Conservation (phyloP, 768 basidiomycete genomes). For the Amanita molliuscula region DNA sequence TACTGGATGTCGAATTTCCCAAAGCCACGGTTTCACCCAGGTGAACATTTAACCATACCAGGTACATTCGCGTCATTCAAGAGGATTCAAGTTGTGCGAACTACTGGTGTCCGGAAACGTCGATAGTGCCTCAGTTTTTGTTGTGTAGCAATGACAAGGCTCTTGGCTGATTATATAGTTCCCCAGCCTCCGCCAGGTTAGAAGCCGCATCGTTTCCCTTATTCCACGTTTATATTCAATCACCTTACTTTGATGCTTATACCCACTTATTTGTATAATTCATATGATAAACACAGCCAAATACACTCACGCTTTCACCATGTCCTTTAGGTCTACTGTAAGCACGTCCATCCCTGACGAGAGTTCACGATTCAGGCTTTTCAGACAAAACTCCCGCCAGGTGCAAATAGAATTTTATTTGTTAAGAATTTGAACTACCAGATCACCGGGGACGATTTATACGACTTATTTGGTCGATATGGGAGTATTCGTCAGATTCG, state of each 20-base stretch:
- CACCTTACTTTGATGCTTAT: no score
- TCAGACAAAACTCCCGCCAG: conserved; percentile 82
- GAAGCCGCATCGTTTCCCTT: conserved; percentile 31
- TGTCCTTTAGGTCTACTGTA: conserved; percentile 69
- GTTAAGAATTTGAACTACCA: conserved; percentile 91
- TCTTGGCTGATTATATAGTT: conserved; percentile 23
- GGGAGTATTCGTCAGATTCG: conserved; percentile 94
- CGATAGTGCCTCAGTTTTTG: conserved; percentile 21
- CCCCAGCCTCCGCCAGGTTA: conserved; percentile 31
- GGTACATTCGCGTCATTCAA: no score
- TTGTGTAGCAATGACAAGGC: conserved; percentile 16
- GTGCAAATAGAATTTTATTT: conserved; percentile 86
- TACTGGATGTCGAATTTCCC: conserved; percentile 27
- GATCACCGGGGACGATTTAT: conserved; percentile 88
- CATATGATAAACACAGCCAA: background rate
- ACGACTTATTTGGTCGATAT: conserved; percentile 96
- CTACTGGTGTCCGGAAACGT: conserved; percentile 18
- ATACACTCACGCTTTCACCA: conserved; percentile 14
- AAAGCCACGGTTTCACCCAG: conserved; percentile 23
- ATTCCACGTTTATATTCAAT: conserved; percentile 7
- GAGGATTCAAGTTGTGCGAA: background rate
- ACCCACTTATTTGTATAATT: no score
- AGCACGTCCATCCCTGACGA: conserved; percentile 12
- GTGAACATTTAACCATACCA: conserved; percentile 23
- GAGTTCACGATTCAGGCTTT: conserved; percentile 4